Conservation (phyloP, 768 basidiomycete genomes). For the Leucocoprinus leucothites region DNA sequence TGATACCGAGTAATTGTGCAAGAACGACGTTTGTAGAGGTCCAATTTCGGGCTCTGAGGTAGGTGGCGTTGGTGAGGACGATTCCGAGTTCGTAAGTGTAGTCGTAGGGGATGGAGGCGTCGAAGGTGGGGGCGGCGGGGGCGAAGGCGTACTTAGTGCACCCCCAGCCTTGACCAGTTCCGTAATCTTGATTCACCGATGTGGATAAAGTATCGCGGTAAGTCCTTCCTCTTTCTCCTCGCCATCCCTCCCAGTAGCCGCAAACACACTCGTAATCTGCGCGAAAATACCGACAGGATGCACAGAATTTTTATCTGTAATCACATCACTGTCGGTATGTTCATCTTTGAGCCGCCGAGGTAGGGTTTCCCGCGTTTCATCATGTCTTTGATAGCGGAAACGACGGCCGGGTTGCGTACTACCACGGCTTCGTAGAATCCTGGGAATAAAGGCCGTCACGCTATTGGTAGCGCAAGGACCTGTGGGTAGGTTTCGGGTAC, state of each 20-base stretch:
- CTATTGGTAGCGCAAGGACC: slow-evolving; percentile 92
- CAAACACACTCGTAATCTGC: slow-evolving; percentile 92
- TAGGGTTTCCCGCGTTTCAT: slow-evolving; percentile 97
- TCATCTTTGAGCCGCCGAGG: slow-evolving; percentile 94
- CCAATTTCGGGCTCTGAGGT: slow-evolving; percentile 28
- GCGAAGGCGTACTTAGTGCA: slow-evolving; percentile 8
- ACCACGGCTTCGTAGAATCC: slow-evolving; percentile 99
- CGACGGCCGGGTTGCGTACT: slow-evolving; percentile 85
- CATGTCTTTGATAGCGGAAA: slow-evolving; percentile 93
- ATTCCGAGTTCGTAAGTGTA: slow-evolving; percentile 11
- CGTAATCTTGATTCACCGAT: slow-evolving; percentile 84
- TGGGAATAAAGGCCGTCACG: slow-evolving; percentile 92
- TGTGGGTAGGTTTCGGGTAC: slow-evolving; percentile 92
- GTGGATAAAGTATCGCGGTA: slow-evolving; percentile 94
- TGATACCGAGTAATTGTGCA: slow-evolving; percentile 78
- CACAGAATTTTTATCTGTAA: slow-evolving; percentile 83
- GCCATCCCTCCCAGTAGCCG: slow-evolving; percentile 48
- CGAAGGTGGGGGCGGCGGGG: background rate
- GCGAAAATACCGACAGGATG: slow-evolving; percentile 95
- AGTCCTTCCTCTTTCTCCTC: slow-evolving; percentile 82
- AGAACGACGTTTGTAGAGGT: slow-evolving; percentile 80
- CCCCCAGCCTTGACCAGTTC: slow-evolving; percentile 75
- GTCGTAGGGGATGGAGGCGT: too few relatives aligned
- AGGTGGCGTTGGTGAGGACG: slow-evolving; percentile 2
- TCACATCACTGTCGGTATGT: slow-evolving; percentile 87